Evolutionary conservation across 164 flowering plant genomes (phyloP).

Genomic region (Annona squamosa): DNA sequence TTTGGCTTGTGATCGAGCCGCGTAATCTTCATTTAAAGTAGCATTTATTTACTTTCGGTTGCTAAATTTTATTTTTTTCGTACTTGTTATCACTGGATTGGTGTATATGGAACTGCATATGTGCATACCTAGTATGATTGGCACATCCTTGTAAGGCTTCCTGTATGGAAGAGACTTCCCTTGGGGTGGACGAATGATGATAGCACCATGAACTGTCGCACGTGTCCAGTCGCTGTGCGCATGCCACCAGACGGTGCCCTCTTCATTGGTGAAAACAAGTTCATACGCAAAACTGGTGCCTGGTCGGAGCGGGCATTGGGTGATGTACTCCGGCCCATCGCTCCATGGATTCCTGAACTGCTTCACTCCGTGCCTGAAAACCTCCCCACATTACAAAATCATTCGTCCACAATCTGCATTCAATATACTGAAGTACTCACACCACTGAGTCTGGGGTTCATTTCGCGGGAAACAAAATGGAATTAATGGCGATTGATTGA

Average conservation of each 20-base stretch:
- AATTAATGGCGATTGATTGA: background rate
- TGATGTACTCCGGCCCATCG: conserved; percentile 43
- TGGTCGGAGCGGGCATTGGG: conserved; percentile 46
- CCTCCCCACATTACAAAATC: background rate
- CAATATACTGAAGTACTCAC: background rate
- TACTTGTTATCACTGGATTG: too few species aligned
- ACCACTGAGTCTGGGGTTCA: background rate
- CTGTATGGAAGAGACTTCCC: conserved; percentile 18
- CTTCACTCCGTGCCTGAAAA: conserved; percentile 29
- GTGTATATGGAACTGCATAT: background rate
- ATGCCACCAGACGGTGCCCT: conserved; percentile 62
- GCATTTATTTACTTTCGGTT: too few species aligned
- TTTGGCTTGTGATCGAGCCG: too few species aligned
- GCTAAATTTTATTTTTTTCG: too few species aligned
- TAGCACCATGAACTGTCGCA: conserved; percentile 15
- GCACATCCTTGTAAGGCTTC: conserved; percentile 19
- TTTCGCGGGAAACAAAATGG: background rate
- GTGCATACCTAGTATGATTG: conserved; percentile 12
- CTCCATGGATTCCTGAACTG: conserved; percentile 51
- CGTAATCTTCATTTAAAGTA: too few species aligned
- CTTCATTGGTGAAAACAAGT: conserved; percentile 26
- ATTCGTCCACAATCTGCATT: too few species aligned
- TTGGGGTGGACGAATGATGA: conserved; percentile 9
- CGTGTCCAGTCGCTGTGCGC: conserved; percentile 54
- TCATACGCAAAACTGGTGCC: conserved; percentile 28